Conservation (phyloP, 2,329 filamentous ascomycete species). For the Exophiala phaeomuriformis region DNA sequence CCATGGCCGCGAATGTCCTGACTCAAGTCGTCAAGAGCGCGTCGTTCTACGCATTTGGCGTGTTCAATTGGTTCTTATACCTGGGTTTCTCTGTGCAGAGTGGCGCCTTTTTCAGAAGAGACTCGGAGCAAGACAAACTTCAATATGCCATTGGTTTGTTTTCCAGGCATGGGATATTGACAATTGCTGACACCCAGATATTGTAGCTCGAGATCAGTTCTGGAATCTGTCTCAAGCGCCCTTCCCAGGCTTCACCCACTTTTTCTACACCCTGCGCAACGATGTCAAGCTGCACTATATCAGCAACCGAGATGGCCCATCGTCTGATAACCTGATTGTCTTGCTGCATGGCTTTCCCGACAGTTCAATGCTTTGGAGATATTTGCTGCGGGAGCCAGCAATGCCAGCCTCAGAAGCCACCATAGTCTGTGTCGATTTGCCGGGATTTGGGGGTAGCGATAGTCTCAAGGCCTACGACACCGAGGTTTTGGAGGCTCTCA, state of each 20-base stretch:
- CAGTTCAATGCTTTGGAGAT: slow-evolving; percentile 49
- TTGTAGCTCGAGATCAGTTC: slow-evolving; percentile 44
- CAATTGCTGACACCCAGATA: slow-evolving; percentile 3
- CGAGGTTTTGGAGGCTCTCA: slow-evolving; percentile 47
- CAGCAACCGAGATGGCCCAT: slow-evolving; percentile 34
- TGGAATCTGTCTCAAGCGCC: slow-evolving; percentile 46
- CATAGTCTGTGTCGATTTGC: slow-evolving; percentile 51
- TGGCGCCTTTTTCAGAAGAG: slow-evolving; percentile 35
- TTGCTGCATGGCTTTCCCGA: slow-evolving; percentile 56
- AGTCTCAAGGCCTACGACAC: slow-evolving; percentile 44
- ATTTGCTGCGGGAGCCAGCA: slow-evolving; percentile 39
- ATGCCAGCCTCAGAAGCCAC: slow-evolving; percentile 37
- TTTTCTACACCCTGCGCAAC: slow-evolving; percentile 44
- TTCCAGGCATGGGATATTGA: background rate
- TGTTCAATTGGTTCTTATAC: slow-evolving; percentile 34
- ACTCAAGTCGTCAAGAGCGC: slow-evolving; percentile 3
- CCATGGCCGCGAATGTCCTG: slow-evolving; percentile 15
- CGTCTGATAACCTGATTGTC: slow-evolving; percentile 37
- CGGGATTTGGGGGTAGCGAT: slow-evolving; percentile 54
- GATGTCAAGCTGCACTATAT: slow-evolving; percentile 52
- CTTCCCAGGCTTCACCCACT: slow-evolving; percentile 42
- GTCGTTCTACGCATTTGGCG: slow-evolving; percentile 28
- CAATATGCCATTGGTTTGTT: slow-evolving; percentile 37
- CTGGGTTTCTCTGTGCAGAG: slow-evolving; percentile 28
- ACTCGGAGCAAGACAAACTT: slow-evolving; percentile 36